A percentile compares a stretch with the other conserved stretches of the same genome.
Conservation (phyloP, 331 rosid species). For the Pyrus hybrid region DNA sequence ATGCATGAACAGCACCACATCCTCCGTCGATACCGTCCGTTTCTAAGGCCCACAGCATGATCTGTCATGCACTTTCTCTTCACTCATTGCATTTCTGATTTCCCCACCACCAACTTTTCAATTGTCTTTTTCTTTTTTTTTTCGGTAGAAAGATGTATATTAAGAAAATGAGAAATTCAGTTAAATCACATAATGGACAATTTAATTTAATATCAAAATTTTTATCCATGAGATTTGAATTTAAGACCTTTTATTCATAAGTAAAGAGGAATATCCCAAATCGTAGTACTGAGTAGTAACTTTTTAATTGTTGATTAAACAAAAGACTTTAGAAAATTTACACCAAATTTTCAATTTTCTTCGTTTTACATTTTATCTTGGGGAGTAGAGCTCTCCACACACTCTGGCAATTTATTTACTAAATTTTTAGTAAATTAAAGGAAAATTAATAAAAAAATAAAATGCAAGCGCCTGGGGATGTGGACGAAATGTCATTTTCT, state of each 20-base stretch:
- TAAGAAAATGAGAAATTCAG: no score
- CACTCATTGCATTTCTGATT: slow-evolving; percentile 2
- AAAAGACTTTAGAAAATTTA: no score
- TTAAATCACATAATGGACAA: accelerated
- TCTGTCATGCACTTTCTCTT: slow-evolving; percentile 27
- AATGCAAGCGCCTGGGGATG: no score
- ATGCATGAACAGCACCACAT: background rate
- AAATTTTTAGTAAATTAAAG: no score
- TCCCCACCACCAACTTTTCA: background rate
- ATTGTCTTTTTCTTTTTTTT: background rate
- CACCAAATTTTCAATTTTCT: background rate
- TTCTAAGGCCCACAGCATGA: background rate
- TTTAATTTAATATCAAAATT: no score
- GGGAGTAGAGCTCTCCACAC: background rate
- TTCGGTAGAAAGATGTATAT: no score
- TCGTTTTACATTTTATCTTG: background rate
- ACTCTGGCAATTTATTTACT: no score
- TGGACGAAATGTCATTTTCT: no score
- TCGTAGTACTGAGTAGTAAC: no score
- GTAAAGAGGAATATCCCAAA: accelerated
- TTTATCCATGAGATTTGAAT: accelerated
- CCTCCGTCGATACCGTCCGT: slow-evolving; percentile 10
- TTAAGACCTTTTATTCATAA: accelerated
- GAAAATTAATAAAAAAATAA: no score
- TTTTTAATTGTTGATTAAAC: no score